Evolutionary conservation across 306 rosid genomes (phyloP).

Genomic region (Malus orientalis): DNA sequence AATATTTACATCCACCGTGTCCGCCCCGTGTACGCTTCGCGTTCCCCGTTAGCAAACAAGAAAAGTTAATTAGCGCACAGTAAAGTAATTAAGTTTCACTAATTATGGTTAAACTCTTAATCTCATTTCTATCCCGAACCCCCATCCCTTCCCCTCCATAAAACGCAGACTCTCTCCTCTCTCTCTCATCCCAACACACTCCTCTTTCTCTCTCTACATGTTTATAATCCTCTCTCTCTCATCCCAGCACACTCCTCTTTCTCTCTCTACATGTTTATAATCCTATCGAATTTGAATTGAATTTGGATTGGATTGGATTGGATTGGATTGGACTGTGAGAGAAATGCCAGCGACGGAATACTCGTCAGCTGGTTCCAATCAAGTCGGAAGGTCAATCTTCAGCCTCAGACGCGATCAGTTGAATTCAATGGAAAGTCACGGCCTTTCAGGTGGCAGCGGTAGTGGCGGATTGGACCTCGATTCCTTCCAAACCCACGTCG

Average conservation of each 20-base stretch:
- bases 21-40: conserved; percentile 14
- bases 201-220: too few relatives aligned
- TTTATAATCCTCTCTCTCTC: background rate
- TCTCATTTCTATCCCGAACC: conserved; percentile 3
- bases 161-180: conserved; percentile 19
- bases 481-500: conserved; percentile 51
- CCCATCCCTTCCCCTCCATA: conserved; percentile 11
- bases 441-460: conserved; percentile 10
- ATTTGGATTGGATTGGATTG: background rate
- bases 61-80: background rate
- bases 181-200: too few relatives aligned
- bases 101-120: background rate
- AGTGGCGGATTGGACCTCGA: conserved; percentile 35
- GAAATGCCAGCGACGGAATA: conserved; percentile 65
- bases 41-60: background rate
- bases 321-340: background rate
- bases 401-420: conserved; percentile 35
- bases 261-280: too few relatives aligned
- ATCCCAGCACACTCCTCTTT: too few relatives aligned
- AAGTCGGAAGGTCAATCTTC: conserved; percentile 54
- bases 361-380: conserved; percentile 43
- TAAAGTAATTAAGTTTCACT: background rate
- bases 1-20: conserved; percentile 15
- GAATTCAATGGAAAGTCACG: conserved; percentile 43
- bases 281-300: background rate